Evolutionary conservation across 495 filamentous ascomycete genomes (phyloP).

Genomic region (Terfezia claveryi): DNA sequence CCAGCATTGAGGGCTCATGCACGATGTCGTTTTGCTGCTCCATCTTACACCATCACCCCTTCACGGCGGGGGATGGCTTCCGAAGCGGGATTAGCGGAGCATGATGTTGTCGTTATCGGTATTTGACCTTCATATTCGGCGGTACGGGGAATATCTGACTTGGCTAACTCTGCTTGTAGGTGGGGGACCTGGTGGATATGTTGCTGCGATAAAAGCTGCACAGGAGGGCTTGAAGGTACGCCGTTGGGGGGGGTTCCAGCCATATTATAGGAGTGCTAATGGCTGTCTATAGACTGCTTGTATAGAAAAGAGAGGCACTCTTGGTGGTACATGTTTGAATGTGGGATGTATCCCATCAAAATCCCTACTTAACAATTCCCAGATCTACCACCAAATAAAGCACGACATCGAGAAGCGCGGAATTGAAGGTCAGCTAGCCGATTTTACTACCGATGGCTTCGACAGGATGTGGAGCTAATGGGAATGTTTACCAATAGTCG

Average conservation of each 20-base stretch:
- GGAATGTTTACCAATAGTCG: constrained; percentile 28
- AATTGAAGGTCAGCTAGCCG: constrained; percentile 36
- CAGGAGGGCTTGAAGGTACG: constrained; percentile 88
- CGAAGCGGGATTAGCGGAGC: constrained; percentile 9
- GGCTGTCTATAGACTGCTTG: constrained; percentile 49
- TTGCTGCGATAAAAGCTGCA: constrained; percentile 95
- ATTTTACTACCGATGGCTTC: not conserved
- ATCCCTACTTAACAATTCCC: constrained; percentile 97
- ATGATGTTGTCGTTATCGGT: constrained; percentile 21
- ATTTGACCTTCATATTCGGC: constrained; percentile 1
- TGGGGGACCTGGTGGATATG: constrained; percentile 95
- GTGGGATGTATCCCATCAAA: constrained; percentile 99
- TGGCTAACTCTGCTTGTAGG: constrained; percentile 33
- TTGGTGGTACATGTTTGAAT: constrained; percentile 95
- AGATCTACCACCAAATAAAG: constrained; percentile 90
- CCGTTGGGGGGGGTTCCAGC: constrained; percentile 4
- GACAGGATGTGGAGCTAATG: constrained; percentile 1
- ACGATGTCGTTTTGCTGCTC: constrained; percentile 1
- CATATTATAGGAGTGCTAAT: not conserved
- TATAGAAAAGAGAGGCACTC: constrained; percentile 90
- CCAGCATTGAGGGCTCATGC: not conserved
- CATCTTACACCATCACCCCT: constrained; percentile 13
- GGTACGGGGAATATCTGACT: not conserved
- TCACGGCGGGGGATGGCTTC: constrained; percentile 16
- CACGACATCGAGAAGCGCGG: constrained; percentile 95